Percentiles rank a stretch among this genome's conserved stretches.
Conservation (phyloP, 345 rosid genomes). For the Erysimum cheiranthoides region DNA sequence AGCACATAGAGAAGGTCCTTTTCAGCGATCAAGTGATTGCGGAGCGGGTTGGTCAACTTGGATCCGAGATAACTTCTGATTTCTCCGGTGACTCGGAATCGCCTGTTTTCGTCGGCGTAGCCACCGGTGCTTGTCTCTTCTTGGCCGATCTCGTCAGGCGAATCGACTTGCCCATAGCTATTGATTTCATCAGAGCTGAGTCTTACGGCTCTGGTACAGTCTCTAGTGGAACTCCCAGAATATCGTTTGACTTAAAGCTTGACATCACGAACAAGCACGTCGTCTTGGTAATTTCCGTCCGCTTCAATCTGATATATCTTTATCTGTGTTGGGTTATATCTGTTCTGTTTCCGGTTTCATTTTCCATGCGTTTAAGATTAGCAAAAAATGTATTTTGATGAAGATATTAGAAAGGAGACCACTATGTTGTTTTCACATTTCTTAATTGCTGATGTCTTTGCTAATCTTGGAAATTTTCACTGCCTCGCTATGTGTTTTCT, state of each 20-base stretch:
- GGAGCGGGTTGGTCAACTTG: constrained; percentile 64
- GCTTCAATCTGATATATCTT: background rate
- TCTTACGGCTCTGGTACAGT: constrained; percentile 74
- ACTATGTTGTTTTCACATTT: background rate
- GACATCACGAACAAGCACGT: constrained; percentile 71
- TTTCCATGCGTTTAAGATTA: too few relatives aligned
- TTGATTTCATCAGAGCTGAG: constrained; percentile 74
- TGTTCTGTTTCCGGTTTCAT: background rate
- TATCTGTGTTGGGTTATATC: background rate
- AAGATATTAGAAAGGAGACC: background rate
- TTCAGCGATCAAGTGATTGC: constrained; percentile 62
- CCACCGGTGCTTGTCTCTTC: constrained; percentile 86
- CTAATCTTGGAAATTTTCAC: background rate
- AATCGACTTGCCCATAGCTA: constrained; percentile 60
- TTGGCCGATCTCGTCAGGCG: constrained; percentile 76
- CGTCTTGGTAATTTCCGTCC: constrained; percentile 56
- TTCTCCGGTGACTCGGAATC: constrained; percentile 51
- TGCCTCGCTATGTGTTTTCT: constrained; percentile 23
- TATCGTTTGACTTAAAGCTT: constrained; percentile 75
- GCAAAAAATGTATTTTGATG: background rate
- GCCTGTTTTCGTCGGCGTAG: constrained; percentile 82
- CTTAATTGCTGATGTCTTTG: constrained; percentile 19
- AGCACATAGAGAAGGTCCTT: constrained; percentile 71
- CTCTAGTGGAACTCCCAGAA: constrained; percentile 62
- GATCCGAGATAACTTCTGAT: constrained; percentile 58